Base-by-base conservation (phyloP, 805 yeast species). In the Hanseniaspora occidentalis region DNA sequence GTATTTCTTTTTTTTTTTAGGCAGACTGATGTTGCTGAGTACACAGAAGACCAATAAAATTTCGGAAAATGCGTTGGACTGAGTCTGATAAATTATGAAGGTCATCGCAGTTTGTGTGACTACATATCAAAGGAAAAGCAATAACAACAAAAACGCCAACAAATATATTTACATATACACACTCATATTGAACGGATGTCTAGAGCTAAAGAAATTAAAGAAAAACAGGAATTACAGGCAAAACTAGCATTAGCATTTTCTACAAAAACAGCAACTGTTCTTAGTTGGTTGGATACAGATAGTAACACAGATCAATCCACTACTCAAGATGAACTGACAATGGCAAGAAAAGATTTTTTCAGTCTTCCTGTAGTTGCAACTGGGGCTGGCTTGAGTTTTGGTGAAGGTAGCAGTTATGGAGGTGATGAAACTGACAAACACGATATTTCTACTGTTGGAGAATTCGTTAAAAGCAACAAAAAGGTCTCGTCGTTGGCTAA, bases 391-490 rank as follows among this genome's bases (percentile, higher is more conserved):
- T 38, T 60, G n/a, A 48, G 46, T 36, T 47, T 58, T 31, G 48
- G 40, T 14, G 21, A 45, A 4, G 25, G 16, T 3, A 18, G 31
- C 1, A 27, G 29, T n/a, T 23, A 24, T 16, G 25, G 33, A 8
- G 39, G 31, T 24, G 18, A 10, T 18, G 19, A 2, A n/a, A 18
- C 6, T 9, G 21, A 38, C 13, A 35, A 38, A 25, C 23, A 36
- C 4, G 64, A 57, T 37, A 58, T 60, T 7, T 51, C 54, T 20
- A 60, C 64, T 6, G 52, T 60, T 9, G 64, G 64, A 16, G 62
- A 60, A 39, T 60, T 60, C 35, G 50, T 60, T 8, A 43, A 50
- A 13, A 53, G 60, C 35, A 58, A 59, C 35, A 58, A 59, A 44
- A 58, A 57, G 29, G 46, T 60, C 3, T 50, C 49, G 14, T 47